Conservation (phyloP, 2,329 filamentous ascomycete genomes). For the Epicoccum nigrum region DNA sequence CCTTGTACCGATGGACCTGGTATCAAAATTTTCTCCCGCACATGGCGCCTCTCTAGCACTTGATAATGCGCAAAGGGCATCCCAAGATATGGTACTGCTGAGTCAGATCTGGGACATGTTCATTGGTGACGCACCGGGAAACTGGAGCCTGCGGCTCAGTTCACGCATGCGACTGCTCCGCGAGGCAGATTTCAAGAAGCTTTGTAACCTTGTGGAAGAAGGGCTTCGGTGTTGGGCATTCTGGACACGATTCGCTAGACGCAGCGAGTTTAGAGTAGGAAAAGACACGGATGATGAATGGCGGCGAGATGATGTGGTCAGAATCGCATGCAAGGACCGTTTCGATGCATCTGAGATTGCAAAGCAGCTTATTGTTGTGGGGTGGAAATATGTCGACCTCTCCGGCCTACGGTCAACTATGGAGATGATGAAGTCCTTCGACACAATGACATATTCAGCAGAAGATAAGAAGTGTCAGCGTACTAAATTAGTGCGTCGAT, state of each 20-base stretch:
- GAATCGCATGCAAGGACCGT: not conserved
- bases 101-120: not conserved
- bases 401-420: not conserved
- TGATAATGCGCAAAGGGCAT: not conserved
- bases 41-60: not conserved
- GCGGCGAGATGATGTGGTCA: not conserved
- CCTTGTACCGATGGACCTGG: not conserved
- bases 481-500: not conserved
- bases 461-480: too few species aligned
- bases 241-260: not conserved
- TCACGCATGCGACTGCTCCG: not conserved
- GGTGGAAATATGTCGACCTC: not conserved
- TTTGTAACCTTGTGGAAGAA: constrained; percentile 2
- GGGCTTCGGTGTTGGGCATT: not conserved
- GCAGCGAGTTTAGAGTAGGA: not conserved
- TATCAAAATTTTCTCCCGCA: not conserved
- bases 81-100: not conserved
- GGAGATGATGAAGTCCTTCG: not conserved
- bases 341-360: not conserved
- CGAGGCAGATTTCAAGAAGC: not conserved
- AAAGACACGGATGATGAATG: not conserved
- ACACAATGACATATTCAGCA: not conserved
- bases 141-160: not conserved
- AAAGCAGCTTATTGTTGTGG: not conserved
- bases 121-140: not conserved